phyloP scores from a whole-genome alignment of 2,329 filamentous ascomycete species.

The Phialocephala sp. region DNA sequence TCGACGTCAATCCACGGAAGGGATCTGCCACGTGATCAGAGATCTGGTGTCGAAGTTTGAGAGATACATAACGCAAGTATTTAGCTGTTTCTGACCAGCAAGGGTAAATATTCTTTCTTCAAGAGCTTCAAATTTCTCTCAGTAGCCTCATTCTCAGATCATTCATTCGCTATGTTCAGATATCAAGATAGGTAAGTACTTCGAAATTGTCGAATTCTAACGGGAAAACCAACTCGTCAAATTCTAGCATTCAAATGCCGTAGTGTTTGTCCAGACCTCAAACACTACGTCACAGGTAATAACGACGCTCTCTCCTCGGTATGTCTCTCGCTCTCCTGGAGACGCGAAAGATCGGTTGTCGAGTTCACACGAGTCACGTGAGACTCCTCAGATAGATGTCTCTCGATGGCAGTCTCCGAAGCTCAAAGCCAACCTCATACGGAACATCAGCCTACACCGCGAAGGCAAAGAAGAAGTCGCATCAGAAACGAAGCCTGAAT shows the following conservation, averaged over 20 bases:
- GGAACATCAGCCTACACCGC: background rate
- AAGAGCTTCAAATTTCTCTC: background rate
- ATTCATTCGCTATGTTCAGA: background rate
- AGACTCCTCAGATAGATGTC: background rate
- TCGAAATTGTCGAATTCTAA: background rate
- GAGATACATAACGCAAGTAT: background rate
- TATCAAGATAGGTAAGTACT: background rate
- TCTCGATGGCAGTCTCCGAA: background rate
- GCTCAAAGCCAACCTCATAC: conserved; percentile 2
- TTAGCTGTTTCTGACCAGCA: background rate
- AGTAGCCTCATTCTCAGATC: background rate
- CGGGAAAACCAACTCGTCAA: background rate
- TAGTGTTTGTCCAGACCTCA: background rate
- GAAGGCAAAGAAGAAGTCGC: background rate
- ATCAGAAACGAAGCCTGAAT: background rate
- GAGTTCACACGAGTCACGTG: background rate
- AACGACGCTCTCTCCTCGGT: background rate
- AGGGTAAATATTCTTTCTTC: background rate
- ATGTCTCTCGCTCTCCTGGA: background rate
- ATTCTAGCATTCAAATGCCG: background rate
- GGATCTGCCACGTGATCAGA: background rate
- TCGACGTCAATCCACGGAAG: background rate
- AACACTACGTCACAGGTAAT: background rate
- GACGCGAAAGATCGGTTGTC: background rate
- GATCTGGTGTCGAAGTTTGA: background rate